These are phyloP conservation scores for Yamagishiella unicocca DNA, from an alignment of 139 green algal species.

Conservation along the genomic window DNA sequence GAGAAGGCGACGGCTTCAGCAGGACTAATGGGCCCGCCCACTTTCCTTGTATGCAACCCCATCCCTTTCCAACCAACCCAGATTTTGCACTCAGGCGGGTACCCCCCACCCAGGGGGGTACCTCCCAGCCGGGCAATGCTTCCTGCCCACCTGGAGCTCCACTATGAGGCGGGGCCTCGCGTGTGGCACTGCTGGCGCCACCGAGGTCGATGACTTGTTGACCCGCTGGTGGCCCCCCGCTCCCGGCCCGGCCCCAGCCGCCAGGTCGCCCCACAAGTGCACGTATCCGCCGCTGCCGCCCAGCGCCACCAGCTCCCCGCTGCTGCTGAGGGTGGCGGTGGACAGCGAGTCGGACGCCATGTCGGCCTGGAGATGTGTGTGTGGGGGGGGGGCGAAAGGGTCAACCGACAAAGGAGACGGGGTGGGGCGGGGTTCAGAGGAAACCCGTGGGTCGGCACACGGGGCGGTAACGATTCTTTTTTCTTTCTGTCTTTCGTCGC, in stretches of 20 bases:
- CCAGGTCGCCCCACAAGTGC: constrained; percentile 80
- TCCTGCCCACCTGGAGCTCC: constrained; percentile 13
- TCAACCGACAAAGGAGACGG: background rate
- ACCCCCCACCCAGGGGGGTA: too few relatives aligned
- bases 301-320: constrained; percentile 82
- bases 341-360: constrained; percentile 66
- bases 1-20: too few relatives aligned
- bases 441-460: too few relatives aligned
- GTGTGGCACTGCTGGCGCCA: constrained; percentile 27
- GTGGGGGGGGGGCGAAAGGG: too few relatives aligned
- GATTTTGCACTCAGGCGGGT: too few relatives aligned
- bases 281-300: constrained; percentile 83
- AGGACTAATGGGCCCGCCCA: too few relatives aligned
- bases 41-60: too few relatives aligned
- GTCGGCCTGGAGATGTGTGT: constrained; percentile 77
- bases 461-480: too few relatives aligned
- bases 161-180: constrained; percentile 1
- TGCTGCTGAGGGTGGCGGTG: constrained; percentile 55
- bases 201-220: constrained; percentile 42
- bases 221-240: background rate
- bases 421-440: background rate
- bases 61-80: too few relatives aligned
- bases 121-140: too few relatives aligned
- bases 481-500: too few relatives aligned
- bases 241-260: too few relatives aligned